phyloP scores from a whole-genome alignment of 495 filamentous ascomycete species.

The Alectoria sarmentosa region DNA sequence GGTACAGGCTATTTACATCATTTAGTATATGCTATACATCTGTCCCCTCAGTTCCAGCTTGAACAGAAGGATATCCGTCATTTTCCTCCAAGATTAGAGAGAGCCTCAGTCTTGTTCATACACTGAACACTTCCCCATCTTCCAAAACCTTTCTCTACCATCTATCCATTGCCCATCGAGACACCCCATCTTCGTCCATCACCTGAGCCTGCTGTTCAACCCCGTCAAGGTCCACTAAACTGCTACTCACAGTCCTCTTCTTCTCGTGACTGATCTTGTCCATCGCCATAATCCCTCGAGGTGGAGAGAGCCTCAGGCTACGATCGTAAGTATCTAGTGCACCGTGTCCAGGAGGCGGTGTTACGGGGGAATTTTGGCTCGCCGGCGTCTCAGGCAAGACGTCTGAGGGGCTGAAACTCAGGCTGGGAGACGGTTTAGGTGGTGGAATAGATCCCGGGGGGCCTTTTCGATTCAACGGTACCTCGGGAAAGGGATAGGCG shows the following conservation, averaged over 20 bases:
- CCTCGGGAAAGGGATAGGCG: constrained; percentile 17
- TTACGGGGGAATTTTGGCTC: constrained; percentile 21
- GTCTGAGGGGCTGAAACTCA: constrained; percentile 24
- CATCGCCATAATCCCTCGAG: constrained; percentile 1
- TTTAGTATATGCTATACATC: too few relatives aligned
- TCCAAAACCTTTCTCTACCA: constrained; percentile 10
- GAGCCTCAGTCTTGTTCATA: not conserved
- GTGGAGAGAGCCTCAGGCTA: constrained; percentile 5
- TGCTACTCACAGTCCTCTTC: constrained; percentile 25
- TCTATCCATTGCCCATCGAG: constrained; percentile 34
- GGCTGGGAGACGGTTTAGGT: constrained; percentile 22
- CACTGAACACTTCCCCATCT: not conserved
- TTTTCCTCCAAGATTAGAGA: not conserved
- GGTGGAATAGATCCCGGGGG: constrained; percentile 11
- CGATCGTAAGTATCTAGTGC: not conserved
- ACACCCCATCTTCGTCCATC: constrained; percentile 39
- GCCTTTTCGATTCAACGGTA: constrained; percentile 1
- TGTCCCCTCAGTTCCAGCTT: not conserved
- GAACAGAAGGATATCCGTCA: not conserved
- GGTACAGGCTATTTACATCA: too few relatives aligned
- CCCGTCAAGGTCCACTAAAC: constrained; percentile 39
- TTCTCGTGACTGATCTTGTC: constrained; percentile 19
- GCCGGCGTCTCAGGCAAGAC: constrained; percentile 24
- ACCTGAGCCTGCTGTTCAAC: constrained; percentile 42
- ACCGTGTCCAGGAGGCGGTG: constrained; percentile 17